phyloP scores from a whole-genome alignment of 345 rosid genomes.

The Turritis glabra region DNA sequence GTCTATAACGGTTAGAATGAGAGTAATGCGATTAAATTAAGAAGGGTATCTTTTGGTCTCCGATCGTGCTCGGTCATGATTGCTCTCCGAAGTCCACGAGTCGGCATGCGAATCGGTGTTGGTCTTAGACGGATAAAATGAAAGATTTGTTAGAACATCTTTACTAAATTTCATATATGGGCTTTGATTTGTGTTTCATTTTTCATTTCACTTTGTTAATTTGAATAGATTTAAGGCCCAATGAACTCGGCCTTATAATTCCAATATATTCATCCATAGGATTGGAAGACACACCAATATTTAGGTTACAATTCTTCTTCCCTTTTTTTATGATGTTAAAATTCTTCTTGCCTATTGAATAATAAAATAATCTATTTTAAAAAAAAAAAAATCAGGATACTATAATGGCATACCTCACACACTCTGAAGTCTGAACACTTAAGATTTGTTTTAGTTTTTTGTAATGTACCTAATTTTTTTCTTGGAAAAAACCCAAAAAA shows the following conservation, averaged over 20 bases:
- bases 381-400: neutral
- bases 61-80: slow-evolving; percentile 35
- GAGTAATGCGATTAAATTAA: slow-evolving; percentile 21
- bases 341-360: too few species aligned
- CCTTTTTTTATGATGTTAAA: too few species aligned
- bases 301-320: neutral
- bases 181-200: neutral
- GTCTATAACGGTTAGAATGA: slow-evolving; percentile 5
- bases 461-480: too few species aligned
- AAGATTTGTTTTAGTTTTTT: too few species aligned
- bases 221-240: slow-evolving; percentile 11
- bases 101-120: slow-evolving; percentile 26
- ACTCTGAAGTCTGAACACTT: neutral
- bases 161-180: neutral
- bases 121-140: neutral
- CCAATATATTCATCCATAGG: neutral
- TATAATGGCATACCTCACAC: neutral
- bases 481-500: too few species aligned
- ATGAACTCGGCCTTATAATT: neutral
- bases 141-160: neutral
- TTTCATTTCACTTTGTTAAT: neutral
- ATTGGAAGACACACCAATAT: neutral
- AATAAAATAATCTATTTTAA: too few species aligned
- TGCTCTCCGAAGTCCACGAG: slow-evolving; percentile 16
- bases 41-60: slow-evolving; percentile 15